Evolutionary conservation across 495 filamentous ascomycete genomes (phyloP), one percentile per base, ranked within the genome.

Genomic region (Aspergillus bridgeri): DNA sequence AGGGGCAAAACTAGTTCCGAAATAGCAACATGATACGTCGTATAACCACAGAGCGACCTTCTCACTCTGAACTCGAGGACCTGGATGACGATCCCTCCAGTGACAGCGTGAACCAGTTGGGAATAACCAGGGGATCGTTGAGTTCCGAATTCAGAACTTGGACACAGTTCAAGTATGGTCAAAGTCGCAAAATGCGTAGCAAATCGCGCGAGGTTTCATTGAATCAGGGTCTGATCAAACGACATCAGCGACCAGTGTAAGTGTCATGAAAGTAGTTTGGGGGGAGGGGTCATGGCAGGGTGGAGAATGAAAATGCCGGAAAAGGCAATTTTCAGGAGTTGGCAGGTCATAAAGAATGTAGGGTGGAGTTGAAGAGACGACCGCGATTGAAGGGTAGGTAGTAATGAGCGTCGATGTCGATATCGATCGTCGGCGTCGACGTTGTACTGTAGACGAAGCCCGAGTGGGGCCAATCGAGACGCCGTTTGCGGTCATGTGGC

Each of bases 401-500:
- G 33, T 15, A 38, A 7, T 27, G 25, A 27, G 25, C 25, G 33
- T 15, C 33, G 33, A 38, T 15, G 11, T 38, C 33, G 33, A 38
- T 8, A 13, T 38, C 9, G 33, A 38, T 38, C n/a, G n/a, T n/a
- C n/a, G n/a, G n/a, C n/a, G 25, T 27, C 25, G 25, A 27, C 25
- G 25, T 27, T 27, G 25, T 27, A 11, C 11, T 3, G 33, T 15
- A 38, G 33, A 38, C 17, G 11, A 13, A 38, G 33, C 50, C 42
- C 17, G 49, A 18, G 17, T 5, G 33, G 33, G 33, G 33, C 33
- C 33, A 8, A 49, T 62, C 20, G n/a, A n/a, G n/a, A n/a, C n/a
- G 51, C 66, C 64, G 66, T 58, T 65, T 66, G 56, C 66, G 60
- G 63, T 17, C n/a, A 43, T 47, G 42, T 38, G 21, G 47, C 20